phyloP scores from a whole-genome alignment of 78 protist species.

The Dictyostelium brefeldianum region DNA sequence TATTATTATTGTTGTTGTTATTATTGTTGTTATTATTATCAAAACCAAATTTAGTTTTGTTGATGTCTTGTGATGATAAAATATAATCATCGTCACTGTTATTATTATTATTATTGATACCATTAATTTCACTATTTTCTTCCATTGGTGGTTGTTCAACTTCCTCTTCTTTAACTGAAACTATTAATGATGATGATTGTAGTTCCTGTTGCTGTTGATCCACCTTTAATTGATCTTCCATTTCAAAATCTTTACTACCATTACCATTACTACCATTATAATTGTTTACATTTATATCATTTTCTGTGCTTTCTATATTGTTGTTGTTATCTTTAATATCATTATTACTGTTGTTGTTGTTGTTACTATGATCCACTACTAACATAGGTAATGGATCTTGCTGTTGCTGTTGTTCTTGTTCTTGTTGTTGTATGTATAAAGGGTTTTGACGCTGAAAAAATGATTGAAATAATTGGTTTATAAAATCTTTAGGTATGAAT shows the following conservation, averaged over 20 bases:
- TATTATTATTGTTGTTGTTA: background rate
- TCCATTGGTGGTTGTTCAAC: background rate
- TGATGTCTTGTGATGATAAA: slow-evolving; percentile 6
- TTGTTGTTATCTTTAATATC: too few relatives aligned
- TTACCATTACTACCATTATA: background rate
- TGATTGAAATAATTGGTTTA: slow-evolving; percentile 28
- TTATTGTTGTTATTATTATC: background rate
- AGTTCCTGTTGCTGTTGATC: background rate
- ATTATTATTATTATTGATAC: slow-evolving; percentile 1
- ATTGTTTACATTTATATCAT: background rate
- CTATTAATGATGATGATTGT: background rate
- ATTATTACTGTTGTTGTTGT: background rate
- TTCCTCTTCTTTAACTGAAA: background rate
- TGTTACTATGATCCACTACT: background rate
- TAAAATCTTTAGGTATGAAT: slow-evolving; percentile 12
- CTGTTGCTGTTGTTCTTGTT: background rate
- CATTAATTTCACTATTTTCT: background rate
- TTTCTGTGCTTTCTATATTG: too few relatives aligned
- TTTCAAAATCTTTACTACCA: background rate
- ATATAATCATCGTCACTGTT: background rate
- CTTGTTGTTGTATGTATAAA: background rate
- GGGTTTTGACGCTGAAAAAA: slow-evolving; percentile 18
- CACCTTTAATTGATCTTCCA: background rate
- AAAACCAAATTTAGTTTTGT: slow-evolving; percentile 5
- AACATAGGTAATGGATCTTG: too few relatives aligned